Percentiles rank a stretch among this genome's conserved stretches.
Conservation (phyloP, 208 protist genomes). For the Angomonas deanei region DNA sequence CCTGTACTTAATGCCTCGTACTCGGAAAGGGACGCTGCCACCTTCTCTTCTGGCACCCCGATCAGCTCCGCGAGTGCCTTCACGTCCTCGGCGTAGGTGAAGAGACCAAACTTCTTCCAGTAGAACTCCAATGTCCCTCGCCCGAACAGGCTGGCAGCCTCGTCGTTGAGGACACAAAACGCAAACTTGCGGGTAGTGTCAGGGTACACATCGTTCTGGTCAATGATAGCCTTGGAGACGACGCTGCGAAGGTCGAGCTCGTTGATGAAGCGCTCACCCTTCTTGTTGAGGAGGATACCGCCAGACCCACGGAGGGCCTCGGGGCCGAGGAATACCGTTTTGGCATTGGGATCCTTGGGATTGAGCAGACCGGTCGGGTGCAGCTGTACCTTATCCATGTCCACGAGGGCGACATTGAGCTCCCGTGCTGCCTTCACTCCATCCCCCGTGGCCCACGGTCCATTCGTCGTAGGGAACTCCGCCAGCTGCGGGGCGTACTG, state of each 20-base stretch:
- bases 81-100: conserved; percentile 35
- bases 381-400: conserved; percentile 92
- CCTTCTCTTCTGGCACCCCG: conserved; percentile 22
- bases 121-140: conserved; percentile 65
- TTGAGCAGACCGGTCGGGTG: conserved; percentile 95
- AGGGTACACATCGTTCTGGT: conserved; percentile 46
- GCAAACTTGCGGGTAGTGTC: conserved; percentile 42
- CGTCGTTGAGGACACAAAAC: conserved; percentile 77
- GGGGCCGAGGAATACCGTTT: conserved; percentile 91
- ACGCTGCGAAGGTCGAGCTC: conserved; percentile 93
- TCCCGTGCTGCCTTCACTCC: conserved; percentile 59
- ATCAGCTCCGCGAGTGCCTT: conserved; percentile 53
- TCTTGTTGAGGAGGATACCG: conserved; percentile 89
- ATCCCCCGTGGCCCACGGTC: conserved; percentile 71
- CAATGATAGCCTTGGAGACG: conserved; percentile 84
- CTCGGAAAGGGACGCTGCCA: conserved; percentile 30
- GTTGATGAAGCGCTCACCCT: conserved; percentile 90
- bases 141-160: conserved; percentile 61
- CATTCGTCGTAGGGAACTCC: conserved; percentile 89
- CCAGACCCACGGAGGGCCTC: conserved; percentile 94
- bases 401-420: conserved; percentile 65
- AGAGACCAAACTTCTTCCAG: conserved; percentile 58
- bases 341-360: conserved; percentile 72
- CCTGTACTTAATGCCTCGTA: conserved; percentile 33
- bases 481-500: conserved; percentile 73